phyloP scores from a whole-genome alignment of 257 asterid species.

The Solanum gandarillasii region DNA sequence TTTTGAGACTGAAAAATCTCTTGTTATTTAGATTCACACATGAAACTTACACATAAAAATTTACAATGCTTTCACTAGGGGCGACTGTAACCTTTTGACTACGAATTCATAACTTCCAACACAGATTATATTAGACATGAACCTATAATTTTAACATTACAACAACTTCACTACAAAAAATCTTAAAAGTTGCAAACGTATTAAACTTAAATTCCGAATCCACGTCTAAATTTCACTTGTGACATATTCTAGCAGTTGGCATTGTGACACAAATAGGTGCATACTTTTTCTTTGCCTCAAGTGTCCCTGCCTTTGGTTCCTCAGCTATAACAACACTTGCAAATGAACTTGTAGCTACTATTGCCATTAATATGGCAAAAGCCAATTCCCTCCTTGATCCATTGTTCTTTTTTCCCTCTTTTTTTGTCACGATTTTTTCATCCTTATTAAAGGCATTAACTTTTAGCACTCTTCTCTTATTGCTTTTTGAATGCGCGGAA shows the following conservation, averaged over 20 bases:
- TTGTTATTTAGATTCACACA: not conserved
- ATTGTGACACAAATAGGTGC: slow-evolving; percentile 56
- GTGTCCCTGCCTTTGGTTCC: slow-evolving; percentile 45
- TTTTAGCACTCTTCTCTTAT: slow-evolving; percentile 12
- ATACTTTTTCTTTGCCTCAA: slow-evolving; percentile 63
- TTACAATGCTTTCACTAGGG: not conserved
- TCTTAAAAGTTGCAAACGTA: rapidly evolving
- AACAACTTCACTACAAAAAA: not conserved
- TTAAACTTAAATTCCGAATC: not conserved
- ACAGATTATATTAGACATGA: not conserved
- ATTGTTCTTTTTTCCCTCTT: slow-evolving; percentile 16
- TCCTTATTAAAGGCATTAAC: slow-evolving; percentile 34
- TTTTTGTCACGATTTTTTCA: slow-evolving; percentile 12
- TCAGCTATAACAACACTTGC: slow-evolving; percentile 50
- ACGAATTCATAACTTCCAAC: not conserved
- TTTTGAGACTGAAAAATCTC: not conserved
- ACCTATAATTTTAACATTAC: not conserved
- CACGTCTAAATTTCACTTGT: not conserved
- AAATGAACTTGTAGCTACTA: slow-evolving; percentile 36
- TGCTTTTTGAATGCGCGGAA: not conserved
- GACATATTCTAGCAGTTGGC: slow-evolving; percentile 65
- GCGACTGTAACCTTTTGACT: rapidly evolving
- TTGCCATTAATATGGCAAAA: slow-evolving; percentile 30
- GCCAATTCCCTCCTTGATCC: slow-evolving; percentile 49
- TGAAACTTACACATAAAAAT: not conserved